Base-by-base conservation (phyloP, 2,329 filamentous ascomycete species). In the Verticillium nubilum region DNA sequence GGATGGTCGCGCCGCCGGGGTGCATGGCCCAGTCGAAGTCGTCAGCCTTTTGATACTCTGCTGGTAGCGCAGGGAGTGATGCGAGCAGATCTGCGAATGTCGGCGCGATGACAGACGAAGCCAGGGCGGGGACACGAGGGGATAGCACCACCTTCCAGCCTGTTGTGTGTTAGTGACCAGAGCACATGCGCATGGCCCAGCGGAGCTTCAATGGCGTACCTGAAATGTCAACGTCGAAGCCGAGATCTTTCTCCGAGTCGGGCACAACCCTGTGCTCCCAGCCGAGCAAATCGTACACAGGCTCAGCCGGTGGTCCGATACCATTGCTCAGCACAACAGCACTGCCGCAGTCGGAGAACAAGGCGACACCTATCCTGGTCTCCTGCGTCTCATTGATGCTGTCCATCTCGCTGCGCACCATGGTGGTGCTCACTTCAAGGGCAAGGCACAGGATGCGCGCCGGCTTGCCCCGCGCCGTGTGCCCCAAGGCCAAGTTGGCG, bases 11-110 rank as follows among this genome's bases (percentile, higher is more conserved):
- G 19, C 88, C 88, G 4, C 88, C 88, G 0, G 88, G 88, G 65
- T 91, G 88, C 68, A 91, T 81, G 1, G 87, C 88, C 88, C 88
- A 91, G 74, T 91, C 88, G 64, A 89, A 89, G 61, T 88, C 83
- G 0, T 76, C 69, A 0, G 86, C 76, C 0, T 69, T 63, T n/a
- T 70, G 67, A 65, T 80, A 81, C 7, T 70, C 66, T 5, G 69
- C 67, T 1, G 83, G 80, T 2, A 85, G 70, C 1, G 73, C 63
- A 1, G 76, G 74, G 25, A 82, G 68, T 7, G 78, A 78, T 5
- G 78, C 71, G 31, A 87, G 67, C 15, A 89, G 77, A 27, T 82
- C 76, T 17, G 74, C 66, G 65, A 88, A 89, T 4, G 82, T 78
- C 3, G 82, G 79, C 2, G 72, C 71, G 9, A 89, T 78, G 1